Conservation (phyloP, 805 yeast genomes). For the Saccharomyces jurei region DNA sequence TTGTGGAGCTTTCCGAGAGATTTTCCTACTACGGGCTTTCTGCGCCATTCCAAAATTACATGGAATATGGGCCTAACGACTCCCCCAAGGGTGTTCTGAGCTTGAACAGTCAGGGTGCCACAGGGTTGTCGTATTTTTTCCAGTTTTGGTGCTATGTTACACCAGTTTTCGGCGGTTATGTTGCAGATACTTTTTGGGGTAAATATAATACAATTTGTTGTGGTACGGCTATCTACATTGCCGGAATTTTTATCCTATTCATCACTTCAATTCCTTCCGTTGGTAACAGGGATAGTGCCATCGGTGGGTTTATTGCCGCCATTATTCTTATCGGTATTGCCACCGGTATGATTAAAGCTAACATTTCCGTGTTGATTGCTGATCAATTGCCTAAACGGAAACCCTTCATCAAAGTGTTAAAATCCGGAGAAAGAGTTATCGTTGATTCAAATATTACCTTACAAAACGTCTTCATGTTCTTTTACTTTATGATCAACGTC, state of each 20-base stretch:
- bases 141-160: conserved; percentile 79
- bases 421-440: conserved; percentile 59
- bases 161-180: conserved; percentile 67
- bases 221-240: conserved; percentile 50
- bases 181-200: conserved; percentile 70
- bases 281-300: conserved; percentile 43
- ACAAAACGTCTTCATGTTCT: conserved; percentile 67
- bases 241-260: conserved; percentile 57
- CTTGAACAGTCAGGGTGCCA: conserved; percentile 54
- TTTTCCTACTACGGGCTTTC: conserved; percentile 73
- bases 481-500: conserved; percentile 67
- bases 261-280: conserved; percentile 58
- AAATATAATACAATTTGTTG: conserved; percentile 59
- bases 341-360: conserved; percentile 75
- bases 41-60: conserved; percentile 71
- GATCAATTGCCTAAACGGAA: conserved; percentile 59
- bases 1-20: conserved; percentile 75
- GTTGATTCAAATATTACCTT: conserved; percentile 62
- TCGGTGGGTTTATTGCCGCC: conserved; percentile 49
- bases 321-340: conserved; percentile 57
- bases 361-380: conserved; percentile 62
- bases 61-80: conserved; percentile 46
- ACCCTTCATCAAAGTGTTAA: conserved; percentile 49
- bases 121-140: conserved; percentile 65
- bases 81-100: conserved; percentile 48